Percentiles rank a stretch among this genome's conserved stretches.
Evolutionary conservation across 192 early-diverging fungal genomes (phyloP).

Genomic region (Coemansia sp.): DNA sequence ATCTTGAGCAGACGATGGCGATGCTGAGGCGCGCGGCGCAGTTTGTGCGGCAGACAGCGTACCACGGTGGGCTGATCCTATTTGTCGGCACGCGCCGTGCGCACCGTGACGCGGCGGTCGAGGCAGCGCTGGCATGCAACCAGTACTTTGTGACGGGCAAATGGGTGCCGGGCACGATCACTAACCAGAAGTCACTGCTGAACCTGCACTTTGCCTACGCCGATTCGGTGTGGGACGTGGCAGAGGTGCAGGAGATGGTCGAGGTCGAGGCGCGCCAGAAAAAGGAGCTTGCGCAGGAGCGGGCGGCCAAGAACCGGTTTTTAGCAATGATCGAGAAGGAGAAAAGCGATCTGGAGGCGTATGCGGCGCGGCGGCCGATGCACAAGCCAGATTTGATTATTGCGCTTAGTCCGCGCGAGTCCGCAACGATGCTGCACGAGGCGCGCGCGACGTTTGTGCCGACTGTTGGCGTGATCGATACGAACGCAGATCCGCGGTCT

Average conservation of each 20-base stretch:
- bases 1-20: conserved; percentile 86
- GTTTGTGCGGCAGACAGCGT: conserved; percentile 67
- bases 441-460: conserved; percentile 76
- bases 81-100: conserved; percentile 82
- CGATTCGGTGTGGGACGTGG: conserved; percentile 30
- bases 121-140: conserved; percentile 73
- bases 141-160: conserved; percentile 76
- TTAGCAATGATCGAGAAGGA: conserved; percentile 18
- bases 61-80: conserved; percentile 75
- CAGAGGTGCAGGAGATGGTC: conserved; percentile 22
- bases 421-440: conserved; percentile 76
- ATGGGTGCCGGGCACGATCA: conserved; percentile 89
- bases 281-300: too few species aligned
- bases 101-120: conserved; percentile 64
- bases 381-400: conserved; percentile 82
- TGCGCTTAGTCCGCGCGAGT: conserved; percentile 81
- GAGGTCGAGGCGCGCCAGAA: too few species aligned
- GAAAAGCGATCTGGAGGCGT: conserved; percentile 9
- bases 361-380: conserved; percentile 3
- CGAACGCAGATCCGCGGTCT: conserved; percentile 79
- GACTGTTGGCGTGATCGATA: conserved; percentile 88
- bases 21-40: conserved; percentile 78
- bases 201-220: conserved; percentile 13
- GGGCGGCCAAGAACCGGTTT: too few species aligned
- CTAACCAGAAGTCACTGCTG: conserved; percentile 61